Percentiles rank a stretch among this genome's conserved stretches.
Conservation (phyloP, 495 filamentous ascomycete species). For the Lichina pygmaea region DNA sequence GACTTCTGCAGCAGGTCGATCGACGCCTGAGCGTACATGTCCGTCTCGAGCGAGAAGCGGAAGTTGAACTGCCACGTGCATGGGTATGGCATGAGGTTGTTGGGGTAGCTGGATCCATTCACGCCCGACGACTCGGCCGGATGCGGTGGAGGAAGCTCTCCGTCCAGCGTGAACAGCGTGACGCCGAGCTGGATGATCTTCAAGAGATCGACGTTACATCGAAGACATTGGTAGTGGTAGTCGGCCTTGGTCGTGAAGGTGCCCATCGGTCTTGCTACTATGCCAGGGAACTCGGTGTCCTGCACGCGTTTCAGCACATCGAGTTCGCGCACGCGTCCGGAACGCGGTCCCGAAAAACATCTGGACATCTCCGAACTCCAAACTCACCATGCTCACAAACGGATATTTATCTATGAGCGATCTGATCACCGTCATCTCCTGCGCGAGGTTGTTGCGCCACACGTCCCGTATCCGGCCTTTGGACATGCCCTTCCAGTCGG, state of each 20-base stretch:
- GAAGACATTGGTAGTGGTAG: constrained; percentile 94
- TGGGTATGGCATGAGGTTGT: constrained; percentile 36
- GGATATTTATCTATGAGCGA: constrained; percentile 68
- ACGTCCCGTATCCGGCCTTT: constrained; percentile 77
- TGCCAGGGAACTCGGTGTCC: constrained; percentile 95
- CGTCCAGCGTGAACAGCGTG: constrained; percentile 67
- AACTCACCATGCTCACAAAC: constrained; percentile 75
- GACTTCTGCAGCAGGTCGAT: constrained; percentile 66
- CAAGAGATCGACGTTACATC: constrained; percentile 87
- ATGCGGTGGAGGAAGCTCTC: constrained; percentile 51
- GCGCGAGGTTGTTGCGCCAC: constrained; percentile 72
- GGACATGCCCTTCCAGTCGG: constrained; percentile 17
- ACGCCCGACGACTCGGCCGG: constrained; percentile 23
- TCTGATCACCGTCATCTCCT: constrained; percentile 63
- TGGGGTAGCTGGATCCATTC: constrained; percentile 19
- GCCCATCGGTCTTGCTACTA: constrained; percentile 86
- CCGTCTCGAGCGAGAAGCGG: constrained; percentile 72
- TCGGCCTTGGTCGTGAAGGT: constrained; percentile 80
- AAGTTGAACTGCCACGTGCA: constrained; percentile 99
- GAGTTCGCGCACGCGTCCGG: neutral
- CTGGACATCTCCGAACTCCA: neutral
- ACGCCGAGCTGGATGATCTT: constrained; percentile 94
- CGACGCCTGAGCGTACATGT: constrained; percentile 90
- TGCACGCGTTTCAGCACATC: constrained; percentile 11
- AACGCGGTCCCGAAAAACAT: constrained; percentile 3